These are phyloP conservation scores for Chlamydomonas eustigma DNA, from an alignment of 139 green algal species.

Conservation along the genomic window DNA sequence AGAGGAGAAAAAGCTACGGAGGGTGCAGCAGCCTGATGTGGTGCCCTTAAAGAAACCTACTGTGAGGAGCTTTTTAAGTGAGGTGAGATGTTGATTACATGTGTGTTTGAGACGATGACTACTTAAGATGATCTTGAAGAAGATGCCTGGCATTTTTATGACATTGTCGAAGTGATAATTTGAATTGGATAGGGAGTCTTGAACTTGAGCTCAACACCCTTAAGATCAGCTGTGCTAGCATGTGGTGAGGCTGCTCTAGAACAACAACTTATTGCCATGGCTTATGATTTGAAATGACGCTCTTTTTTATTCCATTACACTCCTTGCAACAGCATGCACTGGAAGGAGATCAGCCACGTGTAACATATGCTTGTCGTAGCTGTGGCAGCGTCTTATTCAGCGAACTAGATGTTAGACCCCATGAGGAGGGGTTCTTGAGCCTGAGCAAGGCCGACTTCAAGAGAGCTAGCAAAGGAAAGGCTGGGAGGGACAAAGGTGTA, in stretches of 20 bases:
- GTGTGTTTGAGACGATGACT: too few species aligned
- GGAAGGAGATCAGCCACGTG: background rate
- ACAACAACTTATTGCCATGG: too few species aligned
- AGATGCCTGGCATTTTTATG: too few species aligned
- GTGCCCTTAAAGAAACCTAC: background rate
- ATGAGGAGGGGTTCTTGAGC: background rate
- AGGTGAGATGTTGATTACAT: background rate
- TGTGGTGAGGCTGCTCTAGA: too few species aligned
- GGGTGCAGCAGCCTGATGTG: background rate
- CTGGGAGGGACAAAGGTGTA: background rate
- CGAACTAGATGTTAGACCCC: background rate
- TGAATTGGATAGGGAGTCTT: too few species aligned
- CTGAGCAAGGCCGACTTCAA: constrained; percentile 11
- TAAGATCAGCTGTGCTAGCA: too few species aligned
- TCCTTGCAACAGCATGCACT: background rate
- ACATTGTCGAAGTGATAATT: too few species aligned
- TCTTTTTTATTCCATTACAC: too few species aligned
- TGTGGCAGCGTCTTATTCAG: background rate
- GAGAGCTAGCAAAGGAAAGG: background rate
- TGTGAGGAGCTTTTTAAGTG: background rate
- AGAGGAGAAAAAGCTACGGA: too few species aligned
- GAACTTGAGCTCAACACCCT: too few species aligned
- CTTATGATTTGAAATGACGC: too few species aligned
- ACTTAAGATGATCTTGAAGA: too few species aligned
- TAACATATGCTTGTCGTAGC: constrained; percentile 3